Evolutionary conservation across 1,284 basidiomycete genomes (phyloP), one percentile per base, ranked within the genome.

Genomic region (Cutaneotrichosporon arboriforme): DNA sequence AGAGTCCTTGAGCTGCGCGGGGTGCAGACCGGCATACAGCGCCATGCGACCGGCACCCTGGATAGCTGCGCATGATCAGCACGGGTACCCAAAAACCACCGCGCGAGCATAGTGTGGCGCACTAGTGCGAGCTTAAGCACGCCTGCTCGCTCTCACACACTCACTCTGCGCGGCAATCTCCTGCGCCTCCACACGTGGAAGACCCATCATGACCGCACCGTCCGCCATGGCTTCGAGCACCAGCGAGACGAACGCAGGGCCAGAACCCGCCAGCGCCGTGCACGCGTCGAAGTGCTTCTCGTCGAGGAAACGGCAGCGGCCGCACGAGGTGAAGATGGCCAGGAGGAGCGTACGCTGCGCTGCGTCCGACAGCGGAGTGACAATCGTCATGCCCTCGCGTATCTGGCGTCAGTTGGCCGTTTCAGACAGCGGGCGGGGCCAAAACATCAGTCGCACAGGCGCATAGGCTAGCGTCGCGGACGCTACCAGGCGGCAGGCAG

Each of bases 181-280:
- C 36, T 97, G 75, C 4, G 96, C 93, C 74, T 97, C 94, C 1
- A 85, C 82, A 57, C 96, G 81, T 3, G 96, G 96, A 43, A 99
- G 78, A 23, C 96, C 96, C 96, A 98, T 98, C 96, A 99, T 98
- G 40, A 98, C 96, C 31, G 91, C 96, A 33, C 96, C 96, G 74
- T 98, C 96, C 2, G 91, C 87, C 92, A 99, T 97, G 1, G 96
- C 94, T 75, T 99, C 96, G 56, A 99, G 80, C 66, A 98, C 93
- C 44, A 98, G 85, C 62, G 90, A 92, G 1, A 90, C 91, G 74
- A 99, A 98, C 0, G 96, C 96, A 31, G 96, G 96, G 0, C 96
- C 96, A 9, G 90, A 91, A 2, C 93, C 96, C 15, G 90, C 92
- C 4, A 99, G 80, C 9, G 96, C 96, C 0, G 96, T 99, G 69